Percentiles rank a stretch among this genome's conserved stretches.
These are phyloP conservation scores for Hagleromyces aurorensis DNA, from an alignment of 805 yeast genomes.

Conservation along the genomic window DNA sequence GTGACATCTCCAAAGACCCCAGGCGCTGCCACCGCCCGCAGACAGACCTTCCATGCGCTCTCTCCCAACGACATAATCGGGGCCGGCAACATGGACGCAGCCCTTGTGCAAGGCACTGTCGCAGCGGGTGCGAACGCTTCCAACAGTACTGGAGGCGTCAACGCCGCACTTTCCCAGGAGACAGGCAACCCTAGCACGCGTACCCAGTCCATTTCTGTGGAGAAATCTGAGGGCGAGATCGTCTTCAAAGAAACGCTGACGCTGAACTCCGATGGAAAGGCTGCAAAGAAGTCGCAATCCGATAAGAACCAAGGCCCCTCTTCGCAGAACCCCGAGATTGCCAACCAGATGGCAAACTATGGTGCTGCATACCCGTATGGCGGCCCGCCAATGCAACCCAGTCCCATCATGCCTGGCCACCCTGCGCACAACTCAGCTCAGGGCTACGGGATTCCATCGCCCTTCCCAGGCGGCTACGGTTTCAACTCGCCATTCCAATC, in stretches of 20 bases:
- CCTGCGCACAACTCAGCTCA: conserved; percentile 16
- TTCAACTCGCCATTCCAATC: conserved; percentile 29
- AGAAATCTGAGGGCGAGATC: conserved; percentile 16
- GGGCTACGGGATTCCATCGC: conserved; percentile 25
- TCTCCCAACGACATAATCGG: conserved; percentile 20
- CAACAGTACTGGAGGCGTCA: conserved; percentile 1
- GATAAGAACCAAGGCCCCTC: no score
- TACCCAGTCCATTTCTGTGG: conserved; percentile 27
- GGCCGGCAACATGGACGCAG: conserved; percentile 4
- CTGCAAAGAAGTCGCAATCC: conserved; percentile 2
- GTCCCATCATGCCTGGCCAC: conserved; percentile 22
- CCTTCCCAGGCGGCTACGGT: conserved; percentile 28
- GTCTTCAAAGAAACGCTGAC: no score
- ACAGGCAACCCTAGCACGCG: conserved; percentile 8
- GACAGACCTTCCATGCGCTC: conserved; percentile 29
- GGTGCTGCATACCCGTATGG: conserved; percentile 30
- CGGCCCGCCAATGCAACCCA: conserved; percentile 28
- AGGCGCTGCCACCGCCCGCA: conserved; percentile 18
- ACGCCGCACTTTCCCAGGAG: no score
- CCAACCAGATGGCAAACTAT: conserved; percentile 21
- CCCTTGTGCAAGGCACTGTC: conserved; percentile 3
- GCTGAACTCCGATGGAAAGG: no score
- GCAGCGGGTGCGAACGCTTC: conserved; percentile 1
- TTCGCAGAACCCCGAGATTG: no score
- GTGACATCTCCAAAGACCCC: conserved; percentile 8